These are phyloP conservation scores for Lentinula detonsa DNA, from an alignment of 768 basidiomycete genomes.

Conservation along the genomic window DNA sequence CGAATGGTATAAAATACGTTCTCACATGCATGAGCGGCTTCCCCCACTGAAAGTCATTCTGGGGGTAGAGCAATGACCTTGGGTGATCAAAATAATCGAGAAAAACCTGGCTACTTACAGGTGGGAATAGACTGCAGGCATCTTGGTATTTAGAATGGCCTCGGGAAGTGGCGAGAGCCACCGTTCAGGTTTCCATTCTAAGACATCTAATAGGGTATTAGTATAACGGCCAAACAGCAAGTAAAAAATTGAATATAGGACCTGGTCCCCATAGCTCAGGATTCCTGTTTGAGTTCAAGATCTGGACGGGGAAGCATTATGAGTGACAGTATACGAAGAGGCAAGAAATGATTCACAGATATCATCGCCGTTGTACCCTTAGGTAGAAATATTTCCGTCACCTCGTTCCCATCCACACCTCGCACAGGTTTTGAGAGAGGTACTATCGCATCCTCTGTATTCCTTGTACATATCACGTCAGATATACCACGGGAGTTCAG, in stretches of 20 bases:
- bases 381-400: slow-evolving; percentile 30
- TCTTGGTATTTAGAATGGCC: slow-evolving; percentile 25
- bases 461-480: slow-evolving; percentile 16
- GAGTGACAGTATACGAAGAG: background rate
- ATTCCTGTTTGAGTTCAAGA: slow-evolving; percentile 32
- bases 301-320: background rate
- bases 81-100: background rate
- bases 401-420: slow-evolving; percentile 27
- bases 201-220: slow-evolving; percentile 21
- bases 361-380: slow-evolving; percentile 31
- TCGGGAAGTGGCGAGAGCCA: slow-evolving; percentile 37
- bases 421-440: slow-evolving; percentile 34
- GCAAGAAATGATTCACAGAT: slow-evolving; percentile 11
- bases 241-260: background rate
- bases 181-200: slow-evolving; percentile 47
- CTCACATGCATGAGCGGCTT: slow-evolving; percentile 4
- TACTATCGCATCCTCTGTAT: slow-evolving; percentile 28
- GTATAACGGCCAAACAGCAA: background rate
- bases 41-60: slow-evolving; percentile 7
- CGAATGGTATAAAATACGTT: too few relatives aligned
- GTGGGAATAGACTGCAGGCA: slow-evolving; percentile 40
- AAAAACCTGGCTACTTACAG: slow-evolving; percentile 21
- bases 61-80: background rate
- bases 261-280: slow-evolving; percentile 36
- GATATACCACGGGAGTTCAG: background rate